These are phyloP conservation scores for Davidsoniella australis DNA, from an alignment of 2,329 filamentous ascomycete species.

Conservation along the genomic window DNA sequence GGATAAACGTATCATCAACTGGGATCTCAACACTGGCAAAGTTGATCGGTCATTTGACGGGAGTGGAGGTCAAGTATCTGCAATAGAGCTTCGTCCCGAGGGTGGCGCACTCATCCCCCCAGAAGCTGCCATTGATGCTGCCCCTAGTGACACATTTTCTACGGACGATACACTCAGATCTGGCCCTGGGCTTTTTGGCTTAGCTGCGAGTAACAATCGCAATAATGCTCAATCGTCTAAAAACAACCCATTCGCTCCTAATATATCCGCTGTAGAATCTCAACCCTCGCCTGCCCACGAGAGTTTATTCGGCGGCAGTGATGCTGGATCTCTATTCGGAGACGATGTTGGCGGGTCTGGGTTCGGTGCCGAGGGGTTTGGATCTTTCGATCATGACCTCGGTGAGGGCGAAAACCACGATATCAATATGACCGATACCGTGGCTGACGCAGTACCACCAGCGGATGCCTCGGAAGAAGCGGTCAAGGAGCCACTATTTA, in stretches of 20 bases:
- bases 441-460: too few species aligned
- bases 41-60: slow-evolving; percentile 60
- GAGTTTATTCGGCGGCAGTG: slow-evolving; percentile 69
- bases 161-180: slow-evolving; percentile 37
- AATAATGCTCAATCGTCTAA: not conserved
- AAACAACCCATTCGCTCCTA: slow-evolving; percentile 8
- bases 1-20: slow-evolving; percentile 89
- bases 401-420: slow-evolving; percentile 52
- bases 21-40: slow-evolving; percentile 81
- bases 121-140: slow-evolving; percentile 29
- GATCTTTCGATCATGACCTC: slow-evolving; percentile 15
- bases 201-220: slow-evolving; percentile 18
- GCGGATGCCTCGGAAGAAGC: too few species aligned
- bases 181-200: slow-evolving; percentile 14
- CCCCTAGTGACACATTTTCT: slow-evolving; percentile 48
- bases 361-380: slow-evolving; percentile 43
- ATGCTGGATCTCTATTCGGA: slow-evolving; percentile 73
- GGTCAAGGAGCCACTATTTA: too few species aligned
- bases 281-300: slow-evolving; percentile 55
- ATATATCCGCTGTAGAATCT: slow-evolving; percentile 20
- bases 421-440: not conserved
- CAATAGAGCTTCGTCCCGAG: slow-evolving; percentile 68
- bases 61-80: slow-evolving; percentile 68
- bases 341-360: slow-evolving; percentile 36
- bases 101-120: slow-evolving; percentile 60